Percentiles rank a stretch among this genome's conserved stretches.
phyloP scores from a whole-genome alignment of 108 stramenopile species.

The Nannochloropsis salina region DNA sequence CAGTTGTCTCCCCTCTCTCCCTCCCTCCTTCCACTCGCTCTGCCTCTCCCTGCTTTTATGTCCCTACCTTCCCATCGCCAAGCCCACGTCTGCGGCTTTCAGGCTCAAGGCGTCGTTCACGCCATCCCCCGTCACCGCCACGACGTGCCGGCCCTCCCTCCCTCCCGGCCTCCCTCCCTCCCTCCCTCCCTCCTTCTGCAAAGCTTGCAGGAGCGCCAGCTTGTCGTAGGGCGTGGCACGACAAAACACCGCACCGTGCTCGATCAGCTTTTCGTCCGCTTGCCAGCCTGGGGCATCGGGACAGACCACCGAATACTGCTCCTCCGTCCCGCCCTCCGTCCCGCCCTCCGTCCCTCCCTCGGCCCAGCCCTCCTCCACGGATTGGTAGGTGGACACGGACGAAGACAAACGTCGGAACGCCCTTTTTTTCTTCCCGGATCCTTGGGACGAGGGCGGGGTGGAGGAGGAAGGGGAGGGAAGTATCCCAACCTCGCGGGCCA shows the following conservation, averaged over 20 bases:
- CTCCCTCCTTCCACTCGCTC: constrained; percentile 68
- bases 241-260: not conserved
- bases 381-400: not conserved
- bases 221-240: not conserved
- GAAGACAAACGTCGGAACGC: not conserved
- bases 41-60: constrained; percentile 91
- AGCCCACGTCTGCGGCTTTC: constrained; percentile 93
- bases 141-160: constrained; percentile 60
- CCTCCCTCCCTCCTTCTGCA: not conserved
- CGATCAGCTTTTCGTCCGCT: not conserved
- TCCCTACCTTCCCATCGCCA: constrained; percentile 98
- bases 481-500: constrained; percentile 84
- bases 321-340: not conserved
- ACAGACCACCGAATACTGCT: not conserved
- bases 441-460: not conserved
- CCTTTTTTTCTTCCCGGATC: not conserved
- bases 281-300: not conserved
- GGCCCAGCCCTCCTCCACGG: not conserved
- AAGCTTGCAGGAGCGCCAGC: not conserved
- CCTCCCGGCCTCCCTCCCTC: too few species aligned
- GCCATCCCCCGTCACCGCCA: constrained; percentile 97
- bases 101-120: constrained; percentile 96
- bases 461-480: constrained; percentile 29
- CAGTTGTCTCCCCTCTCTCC: constrained; percentile 66
- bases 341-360: not conserved